Evolutionary conservation across 164 flowering plant genomes (phyloP), one percentile per base, ranked within the genome.

Genomic region (Nymphaea colorata): DNA sequence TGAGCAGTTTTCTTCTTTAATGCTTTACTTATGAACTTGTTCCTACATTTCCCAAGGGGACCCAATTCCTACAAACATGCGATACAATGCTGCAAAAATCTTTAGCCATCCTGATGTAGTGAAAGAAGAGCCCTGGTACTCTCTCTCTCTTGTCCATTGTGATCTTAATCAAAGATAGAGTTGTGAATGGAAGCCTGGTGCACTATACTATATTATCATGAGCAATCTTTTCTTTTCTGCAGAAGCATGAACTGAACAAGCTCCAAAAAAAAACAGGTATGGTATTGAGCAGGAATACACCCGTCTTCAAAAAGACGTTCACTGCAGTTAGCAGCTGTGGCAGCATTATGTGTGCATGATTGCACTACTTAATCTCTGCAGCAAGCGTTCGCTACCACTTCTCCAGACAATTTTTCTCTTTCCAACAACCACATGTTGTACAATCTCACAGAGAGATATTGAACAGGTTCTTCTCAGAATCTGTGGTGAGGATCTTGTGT

Each of bases 401-500:
- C 57, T 51, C 57, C 14, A 51, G 14, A 51, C 57, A 10, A 51
- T 8, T 51, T 8, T 51, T 51, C 57, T 51, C 15, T 15, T 4
- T 7, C 3, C 57, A 51, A 51, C 14, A 8, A 51, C 3, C 14
- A 51, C 57, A 51, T n/a, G n/a, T n/a, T 8, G 8, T 3, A 51
- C 14, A 51, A 3, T 51, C 15, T 8, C 57, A 51, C 57, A 51
- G 3, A n/a, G 15, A 4, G 57, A 5, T 10, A 8, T 3, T 10
- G 57, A 15, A 15, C 12, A 15, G 12, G 7, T 68, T 79, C 77
- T 86, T 65, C 86, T 79, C 93, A 80, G 68, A 88, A 82, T 51
- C 57, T 51, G 43, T 81, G 87, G 59, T 89, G 91, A 80, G 87
- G 87, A 77, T 86, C 85, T 73, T 86, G 91, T 83, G 96, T 86